phyloP scores from a whole-genome alignment of 1,284 basidiomycete genomes.

The Papiliotrema fonsecae region DNA sequence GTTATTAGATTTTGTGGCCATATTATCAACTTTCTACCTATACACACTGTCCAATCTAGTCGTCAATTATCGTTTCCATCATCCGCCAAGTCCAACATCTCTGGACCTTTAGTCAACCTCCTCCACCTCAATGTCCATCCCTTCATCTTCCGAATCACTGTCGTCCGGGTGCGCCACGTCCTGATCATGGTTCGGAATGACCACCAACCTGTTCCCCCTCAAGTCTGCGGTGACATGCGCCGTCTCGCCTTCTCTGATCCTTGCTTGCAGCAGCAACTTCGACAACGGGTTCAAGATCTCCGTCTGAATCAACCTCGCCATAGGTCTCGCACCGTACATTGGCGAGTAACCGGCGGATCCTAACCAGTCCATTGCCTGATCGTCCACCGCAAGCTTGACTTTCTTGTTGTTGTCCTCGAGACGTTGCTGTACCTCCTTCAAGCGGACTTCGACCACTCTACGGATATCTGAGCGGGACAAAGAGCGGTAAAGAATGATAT shows the following conservation, averaged over 20 bases:
- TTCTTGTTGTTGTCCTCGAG: slow-evolving; percentile 67
- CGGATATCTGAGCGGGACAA: slow-evolving; percentile 52
- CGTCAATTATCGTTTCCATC: no score
- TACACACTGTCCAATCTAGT: no score
- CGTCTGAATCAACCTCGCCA: slow-evolving; percentile 86
- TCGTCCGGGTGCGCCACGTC: slow-evolving; percentile 39
- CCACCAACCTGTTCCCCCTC: slow-evolving; percentile 70
- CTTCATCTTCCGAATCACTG: slow-evolving; percentile 37
- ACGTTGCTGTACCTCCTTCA: slow-evolving; percentile 61
- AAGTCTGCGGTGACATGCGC: slow-evolving; percentile 77
- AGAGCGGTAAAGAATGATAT: slow-evolving; percentile 55
- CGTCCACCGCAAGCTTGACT: slow-evolving; percentile 71
- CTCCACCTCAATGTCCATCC: slow-evolving; percentile 47
- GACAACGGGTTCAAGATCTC: slow-evolving; percentile 92
- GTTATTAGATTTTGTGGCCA: no score
- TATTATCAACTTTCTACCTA: no score
- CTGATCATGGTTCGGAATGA: slow-evolving; percentile 73
- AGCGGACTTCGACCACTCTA: slow-evolving; percentile 53
- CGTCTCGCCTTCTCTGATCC: slow-evolving; percentile 73
- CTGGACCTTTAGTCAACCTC: slow-evolving; percentile 41
- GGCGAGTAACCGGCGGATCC: slow-evolving; percentile 79
- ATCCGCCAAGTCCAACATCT: background rate
- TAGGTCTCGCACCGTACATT: slow-evolving; percentile 81
- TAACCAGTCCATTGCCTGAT: slow-evolving; percentile 74
- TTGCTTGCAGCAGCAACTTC: slow-evolving; percentile 76